Evolutionary conservation across 2,329 filamentous ascomycete genomes (phyloP), one percentile per base, ranked within the genome.

Genomic region (Aspergillus puulaauensis): DNA sequence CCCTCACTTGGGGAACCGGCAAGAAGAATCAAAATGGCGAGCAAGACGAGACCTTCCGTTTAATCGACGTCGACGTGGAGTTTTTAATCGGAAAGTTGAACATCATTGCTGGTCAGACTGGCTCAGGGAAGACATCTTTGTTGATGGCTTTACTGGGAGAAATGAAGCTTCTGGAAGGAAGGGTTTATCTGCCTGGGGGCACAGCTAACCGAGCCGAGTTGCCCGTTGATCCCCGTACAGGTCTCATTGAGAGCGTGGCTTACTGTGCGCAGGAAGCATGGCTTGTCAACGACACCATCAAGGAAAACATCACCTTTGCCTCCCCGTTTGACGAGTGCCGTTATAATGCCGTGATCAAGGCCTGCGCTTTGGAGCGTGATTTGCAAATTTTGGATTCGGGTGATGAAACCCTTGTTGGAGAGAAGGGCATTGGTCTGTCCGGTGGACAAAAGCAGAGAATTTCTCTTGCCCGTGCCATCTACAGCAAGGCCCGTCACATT

Each of bases 381-480:
- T 82, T 99, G 14, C 86, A 96, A 62, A 96, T 98, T 43, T 84
- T 99, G 2, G 93, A 97, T 72, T 87, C 88, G 59, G 95, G 95
- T 41, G 95, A 99, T 71, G 86, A 96, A 74, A 98, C 95, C 0
- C 79, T 97, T 21, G 95, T 99, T 33, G 95, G 95, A 52, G 95
- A 99, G 73, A 99, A 98, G 76, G 95, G 95, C 35, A 96, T 99
- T 61, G 93, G 93, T 15, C 84, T 99, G 14, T 99, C 95, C 6
- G 95, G 95, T 62, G 95, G 95, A 6, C 95, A 99, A 76, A 98
- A 98, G 77, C 95, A 99, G 75, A 88, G 95, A 58, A 98, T 99
- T 52, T 97, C 93, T 14, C 83, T 99, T 45, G 95, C 95, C n/a
- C 88, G 95, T 64, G 95, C 95, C 1, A 83, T 99, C n/a, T 99